Evolutionary conservation across 371 early-diverging fungal species (phyloP), one percentile per base, ranked within the genome.

Genomic region (Cokeromyces recurvatus): DNA sequence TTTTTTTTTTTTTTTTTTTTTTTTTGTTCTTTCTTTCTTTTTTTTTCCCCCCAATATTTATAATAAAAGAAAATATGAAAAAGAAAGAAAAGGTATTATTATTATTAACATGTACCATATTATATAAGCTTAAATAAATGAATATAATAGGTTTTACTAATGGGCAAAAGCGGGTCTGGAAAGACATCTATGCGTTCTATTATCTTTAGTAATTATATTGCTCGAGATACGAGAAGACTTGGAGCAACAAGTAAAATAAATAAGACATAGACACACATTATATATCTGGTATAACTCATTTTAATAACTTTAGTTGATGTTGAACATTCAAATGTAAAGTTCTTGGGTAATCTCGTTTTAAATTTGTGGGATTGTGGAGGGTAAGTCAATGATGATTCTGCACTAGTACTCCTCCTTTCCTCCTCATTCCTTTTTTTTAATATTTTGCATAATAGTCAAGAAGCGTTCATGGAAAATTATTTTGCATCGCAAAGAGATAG

Each of bases 101-200:
- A n/a, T n/a, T n/a, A n/a, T n/a, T n/a, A n/a, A n/a, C n/a, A n/a
- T n/a, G n/a, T n/a, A n/a, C n/a, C n/a, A n/a, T n/a, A n/a, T n/a
- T n/a, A n/a, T n/a, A n/a, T n/a, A n/a, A n/a, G n/a, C n/a, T n/a
- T n/a, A n/a, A n/a, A n/a, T n/a, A n/a, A n/a, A n/a, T n/a, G n/a
- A n/a, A n/a, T n/a, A n/a, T n/a, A n/a, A n/a, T n/a, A 91, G 89
- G 90, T 97, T 10, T 79, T 97, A 38, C 81, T 97, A 64, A 95
- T 97, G 97, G 97, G 97, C 32, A 91, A 92, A 66, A 86, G 87
- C 59, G 96, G 97, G n/a, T 86, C 91, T 10, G 97, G 97, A 38
- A 97, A 97, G 81, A 97, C 97, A 19, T 94, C 95, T 38, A 97
- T 97, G 97, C 83, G 97, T 42, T 92, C 93, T 39, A 92, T 97